phyloP scores from a whole-genome alignment of 176 grass and related monocot genomes.

The Rhynchospora pubera region DNA sequence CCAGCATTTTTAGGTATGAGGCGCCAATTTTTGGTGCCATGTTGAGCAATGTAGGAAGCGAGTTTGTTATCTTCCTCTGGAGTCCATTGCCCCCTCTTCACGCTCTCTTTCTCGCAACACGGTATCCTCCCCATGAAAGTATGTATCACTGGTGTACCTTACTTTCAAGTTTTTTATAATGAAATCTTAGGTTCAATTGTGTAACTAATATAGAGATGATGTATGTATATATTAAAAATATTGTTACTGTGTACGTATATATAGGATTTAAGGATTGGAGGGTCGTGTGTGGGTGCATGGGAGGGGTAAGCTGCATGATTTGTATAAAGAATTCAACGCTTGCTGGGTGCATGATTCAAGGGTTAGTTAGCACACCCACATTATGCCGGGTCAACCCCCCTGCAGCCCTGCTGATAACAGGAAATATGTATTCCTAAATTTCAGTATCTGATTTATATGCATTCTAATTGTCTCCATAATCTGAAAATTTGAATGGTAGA shows the following conservation, averaged over 20 bases:
- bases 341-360: constrained; percentile 62
- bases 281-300: constrained; percentile 38
- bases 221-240: constrained; percentile 5
- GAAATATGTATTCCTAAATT: neutral
- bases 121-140: constrained; percentile 70
- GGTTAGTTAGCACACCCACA: constrained; percentile 86
- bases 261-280: constrained; percentile 8
- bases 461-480: neutral
- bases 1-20: constrained; percentile 98
- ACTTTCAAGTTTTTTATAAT: neutral
- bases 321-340: constrained; percentile 97
- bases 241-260: constrained; percentile 3
- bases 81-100: constrained; percentile 97
- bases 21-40: constrained; percentile 91
- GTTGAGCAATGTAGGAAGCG: constrained; percentile 73
- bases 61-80: constrained; percentile 99
- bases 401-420: neutral
- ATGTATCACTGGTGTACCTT: neutral
- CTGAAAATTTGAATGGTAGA: neutral
- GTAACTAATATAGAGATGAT: constrained; percentile 23
- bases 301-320: constrained; percentile 58
- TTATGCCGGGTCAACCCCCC: constrained; percentile 62
- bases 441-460: neutral
- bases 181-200: neutral
- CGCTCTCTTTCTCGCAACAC: constrained; percentile 95